Evolutionary conservation across 257 asterid species (phyloP).

Genomic region (Solanum paucissectum): DNA sequence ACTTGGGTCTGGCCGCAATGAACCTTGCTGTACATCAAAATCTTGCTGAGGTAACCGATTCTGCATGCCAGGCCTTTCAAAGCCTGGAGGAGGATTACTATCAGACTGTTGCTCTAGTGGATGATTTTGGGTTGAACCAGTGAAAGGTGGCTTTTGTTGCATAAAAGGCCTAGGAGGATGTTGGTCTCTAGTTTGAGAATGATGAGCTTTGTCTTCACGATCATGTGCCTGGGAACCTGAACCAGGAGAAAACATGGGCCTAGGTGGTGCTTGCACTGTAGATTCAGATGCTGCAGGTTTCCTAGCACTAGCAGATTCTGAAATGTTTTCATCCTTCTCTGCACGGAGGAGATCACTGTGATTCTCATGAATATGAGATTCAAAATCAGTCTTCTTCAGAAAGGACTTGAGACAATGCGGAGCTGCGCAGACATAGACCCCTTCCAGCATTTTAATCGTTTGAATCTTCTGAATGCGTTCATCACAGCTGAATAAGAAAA

Average conservation of each 20-base stretch:
- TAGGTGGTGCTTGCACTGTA: constrained; percentile 69
- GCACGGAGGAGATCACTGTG: constrained; percentile 63
- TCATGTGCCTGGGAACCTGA: constrained; percentile 54
- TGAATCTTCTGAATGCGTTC: constrained; percentile 93
- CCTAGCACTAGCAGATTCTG: constrained; percentile 55
- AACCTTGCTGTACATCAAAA: constrained; percentile 45
- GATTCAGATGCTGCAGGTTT: constrained; percentile 75
- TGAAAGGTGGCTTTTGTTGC: constrained; percentile 47
- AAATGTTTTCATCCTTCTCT: constrained; percentile 55
- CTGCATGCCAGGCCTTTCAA: constrained; percentile 43
- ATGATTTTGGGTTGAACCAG: constrained; percentile 45
- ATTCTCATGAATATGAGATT: constrained; percentile 44
- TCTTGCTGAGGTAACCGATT: constrained; percentile 50
- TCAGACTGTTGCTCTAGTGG: constrained; percentile 52
- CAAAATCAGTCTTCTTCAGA: constrained; percentile 68
- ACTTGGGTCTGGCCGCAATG: constrained; percentile 43
- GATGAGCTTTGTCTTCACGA: constrained; percentile 46
- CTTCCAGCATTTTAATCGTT: constrained; percentile 93
- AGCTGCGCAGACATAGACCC: constrained; percentile 81
- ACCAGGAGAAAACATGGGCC: constrained; percentile 51
- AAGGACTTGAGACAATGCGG: constrained; percentile 94
- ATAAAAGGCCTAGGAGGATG: constrained; percentile 42
- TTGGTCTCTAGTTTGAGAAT: constrained; percentile 43
- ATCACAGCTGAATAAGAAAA: constrained; percentile 49
- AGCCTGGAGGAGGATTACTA: constrained; percentile 35